Evolutionary conservation across 2,329 filamentous ascomycete species (phyloP).

Genomic region (Clonostachys chloroleuca): DNA sequence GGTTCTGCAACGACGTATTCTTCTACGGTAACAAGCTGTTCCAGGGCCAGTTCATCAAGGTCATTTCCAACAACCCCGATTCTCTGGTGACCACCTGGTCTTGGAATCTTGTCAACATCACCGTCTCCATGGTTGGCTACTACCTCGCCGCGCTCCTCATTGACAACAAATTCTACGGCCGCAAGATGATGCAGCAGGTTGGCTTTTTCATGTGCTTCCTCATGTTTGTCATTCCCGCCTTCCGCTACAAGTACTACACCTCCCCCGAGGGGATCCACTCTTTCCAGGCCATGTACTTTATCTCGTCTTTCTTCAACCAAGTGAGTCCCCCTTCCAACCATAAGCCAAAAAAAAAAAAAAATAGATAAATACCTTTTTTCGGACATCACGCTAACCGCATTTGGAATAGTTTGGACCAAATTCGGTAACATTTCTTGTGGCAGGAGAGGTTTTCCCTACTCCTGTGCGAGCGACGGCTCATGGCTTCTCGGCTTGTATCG

Average conservation of each 20-base stretch:
- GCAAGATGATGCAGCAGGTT: conserved; percentile 93
- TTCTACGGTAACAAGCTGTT: conserved; percentile 99
- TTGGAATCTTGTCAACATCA: conserved; percentile 90
- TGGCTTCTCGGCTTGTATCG: conserved; percentile 87
- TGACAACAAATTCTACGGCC: conserved; percentile 94
- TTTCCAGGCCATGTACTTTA: conserved; percentile 99
- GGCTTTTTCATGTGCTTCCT: conserved; percentile 93
- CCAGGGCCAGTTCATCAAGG: conserved; percentile 83
- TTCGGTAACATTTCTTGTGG: conserved; percentile 52
- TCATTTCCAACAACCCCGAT: conserved; percentile 64
- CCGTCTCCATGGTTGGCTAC: conserved; percentile 82
- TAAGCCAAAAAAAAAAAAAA: no score
- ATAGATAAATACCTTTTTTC: no score
- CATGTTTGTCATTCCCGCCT: conserved; percentile 87
- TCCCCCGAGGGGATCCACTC: conserved; percentile 64
- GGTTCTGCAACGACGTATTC: conserved; percentile 98
- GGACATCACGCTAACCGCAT: no score
- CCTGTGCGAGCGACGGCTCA: conserved; percentile 90
- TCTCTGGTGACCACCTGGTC: conserved; percentile 85
- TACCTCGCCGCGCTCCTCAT: conserved; percentile 86
- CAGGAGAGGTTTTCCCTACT: conserved; percentile 94
- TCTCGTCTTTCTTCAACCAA: conserved; percentile 98
- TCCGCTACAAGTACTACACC: conserved; percentile 83
- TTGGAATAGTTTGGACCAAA: no score
- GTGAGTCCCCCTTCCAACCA: conserved; percentile 52